phyloP scores from a whole-genome alignment of 345 rosid genomes.

The Nasturtium officinale region DNA sequence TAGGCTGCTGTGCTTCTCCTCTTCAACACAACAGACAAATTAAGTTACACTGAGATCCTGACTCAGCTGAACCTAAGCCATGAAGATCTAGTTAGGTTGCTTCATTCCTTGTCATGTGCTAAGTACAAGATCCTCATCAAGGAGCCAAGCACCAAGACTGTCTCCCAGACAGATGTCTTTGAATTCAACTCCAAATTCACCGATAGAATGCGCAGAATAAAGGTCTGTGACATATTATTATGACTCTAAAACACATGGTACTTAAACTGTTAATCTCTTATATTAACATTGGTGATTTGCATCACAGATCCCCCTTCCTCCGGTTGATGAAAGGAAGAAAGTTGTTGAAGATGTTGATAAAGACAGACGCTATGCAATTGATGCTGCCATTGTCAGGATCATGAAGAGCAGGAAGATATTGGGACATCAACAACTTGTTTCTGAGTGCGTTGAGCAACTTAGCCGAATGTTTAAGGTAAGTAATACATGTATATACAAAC shows the following conservation, averaged over 20 bases:
- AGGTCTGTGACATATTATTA: slow-evolving; percentile 50
- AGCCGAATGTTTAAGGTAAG: slow-evolving; percentile 95
- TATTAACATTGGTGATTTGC: slow-evolving; percentile 5
- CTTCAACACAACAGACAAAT: slow-evolving; percentile 77
- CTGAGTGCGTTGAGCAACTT: slow-evolving; percentile 89
- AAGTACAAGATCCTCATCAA: slow-evolving; percentile 76
- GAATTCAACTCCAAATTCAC: slow-evolving; percentile 81
- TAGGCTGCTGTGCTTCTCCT: slow-evolving; percentile 89
- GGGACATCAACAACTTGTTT: slow-evolving; percentile 83
- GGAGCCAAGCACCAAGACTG: slow-evolving; percentile 64
- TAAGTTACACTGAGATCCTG: slow-evolving; percentile 81
- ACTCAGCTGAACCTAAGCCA: slow-evolving; percentile 78
- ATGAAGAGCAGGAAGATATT: slow-evolving; percentile 91
- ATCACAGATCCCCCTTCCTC: slow-evolving; percentile 90
- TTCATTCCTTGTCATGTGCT: slow-evolving; percentile 87
- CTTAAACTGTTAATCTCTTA: background rate
- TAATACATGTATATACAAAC: background rate
- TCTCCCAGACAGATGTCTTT: slow-evolving; percentile 60
- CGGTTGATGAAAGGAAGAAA: slow-evolving; percentile 89
- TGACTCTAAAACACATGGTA: background rate
- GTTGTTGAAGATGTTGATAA: slow-evolving; percentile 93
- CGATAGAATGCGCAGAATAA: slow-evolving; percentile 90
- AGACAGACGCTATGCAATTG: slow-evolving; percentile 88
- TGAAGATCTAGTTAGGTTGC: slow-evolving; percentile 84
- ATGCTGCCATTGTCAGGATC: slow-evolving; percentile 96